phyloP scores from a whole-genome alignment of 306 rosid species.

The Cucumis melo region DNA sequence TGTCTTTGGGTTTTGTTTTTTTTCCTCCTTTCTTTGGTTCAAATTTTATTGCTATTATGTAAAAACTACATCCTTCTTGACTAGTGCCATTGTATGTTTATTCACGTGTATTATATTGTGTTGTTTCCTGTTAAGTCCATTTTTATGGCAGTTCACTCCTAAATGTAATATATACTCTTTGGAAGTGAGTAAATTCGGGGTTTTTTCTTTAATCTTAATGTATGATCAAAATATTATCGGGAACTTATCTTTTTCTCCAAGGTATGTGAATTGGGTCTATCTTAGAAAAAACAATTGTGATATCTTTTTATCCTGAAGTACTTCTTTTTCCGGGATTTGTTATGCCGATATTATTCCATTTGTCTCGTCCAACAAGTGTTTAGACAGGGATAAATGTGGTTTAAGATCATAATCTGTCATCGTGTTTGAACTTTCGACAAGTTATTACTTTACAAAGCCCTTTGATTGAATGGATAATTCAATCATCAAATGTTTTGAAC shows the following conservation, averaged over 20 bases:
- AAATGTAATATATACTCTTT: not conserved
- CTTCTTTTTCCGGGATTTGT: not conserved
- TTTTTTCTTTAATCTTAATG: not conserved
- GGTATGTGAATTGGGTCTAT: not conserved
- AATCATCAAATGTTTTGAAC: too few relatives aligned
- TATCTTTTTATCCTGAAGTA: not conserved
- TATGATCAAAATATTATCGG: not conserved
- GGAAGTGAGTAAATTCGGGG: not conserved
- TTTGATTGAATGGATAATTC: too few relatives aligned
- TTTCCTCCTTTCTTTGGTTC: not conserved
- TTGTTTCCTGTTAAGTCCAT: not conserved
- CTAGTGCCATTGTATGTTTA: slow-evolving; percentile 2
- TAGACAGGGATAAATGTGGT: too few relatives aligned
- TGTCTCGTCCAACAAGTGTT: too few relatives aligned
- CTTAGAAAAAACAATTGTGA: not conserved
- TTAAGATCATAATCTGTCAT: too few relatives aligned
- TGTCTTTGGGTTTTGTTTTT: not conserved
- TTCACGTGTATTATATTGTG: slow-evolving; percentile 2
- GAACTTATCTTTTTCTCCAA: not conserved
- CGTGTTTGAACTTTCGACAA: too few relatives aligned
- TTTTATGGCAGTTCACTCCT: not conserved
- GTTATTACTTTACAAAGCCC: too few relatives aligned
- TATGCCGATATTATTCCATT: not conserved
- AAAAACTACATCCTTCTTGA: slow-evolving; percentile 15
- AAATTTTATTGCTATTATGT: not conserved